Base-by-base conservation (phyloP, 345 rosid genomes). In the Eucalyptus cladocalyx region DNA sequence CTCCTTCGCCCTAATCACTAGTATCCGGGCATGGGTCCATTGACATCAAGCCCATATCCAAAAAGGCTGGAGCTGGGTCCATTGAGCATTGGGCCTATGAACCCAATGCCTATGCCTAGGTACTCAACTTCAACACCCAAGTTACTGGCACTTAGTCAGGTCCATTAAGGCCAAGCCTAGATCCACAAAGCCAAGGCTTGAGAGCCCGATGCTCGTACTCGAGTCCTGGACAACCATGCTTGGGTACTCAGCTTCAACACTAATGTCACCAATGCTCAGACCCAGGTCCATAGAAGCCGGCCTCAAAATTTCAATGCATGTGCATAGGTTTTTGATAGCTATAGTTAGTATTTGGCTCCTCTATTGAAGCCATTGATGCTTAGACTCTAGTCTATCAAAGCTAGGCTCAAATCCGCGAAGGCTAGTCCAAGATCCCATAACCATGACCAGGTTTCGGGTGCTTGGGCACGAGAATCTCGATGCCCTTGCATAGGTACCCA, bases 141-240 rank as follows among this genome's bases (percentile, higher is more conserved):
- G 18, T 65, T 65, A n/a, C 0, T 0, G 0, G 11, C 37, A n/a
- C 76, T 7, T 0, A 17, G 0, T 56, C 0, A 1, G 3, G 60
- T 21, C 60, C 60, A 56, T 56, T 56, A 17, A 56, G 60, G 28
- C 1, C 0, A 0, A 56, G 76, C 37, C 34, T 16, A 15, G 9
- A 32, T 65, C 11, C 37, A n/a, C 9, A 6, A 16, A n/a, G 76
- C 2, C 37, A 11, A n/a, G 6, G 19, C 37, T 65, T 7, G 10
- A n/a, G 72, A 65, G 3, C 37, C 17, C 17, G 0, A 32, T n/a
- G 18, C 19, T n/a, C 0, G 5, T 65, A 16, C 15, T 62, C 0
- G 0, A 0, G 19, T 14, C 72, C 6, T n/a, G 0, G 8, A 65
- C 9, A 16, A 30, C 72, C 3, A 65, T 65, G 72, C 37, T 8